A percentile compares a stretch with the other conserved stretches of the same genome.
Conservation (phyloP, 139 green algal species). For the Asterochloris erici region DNA sequence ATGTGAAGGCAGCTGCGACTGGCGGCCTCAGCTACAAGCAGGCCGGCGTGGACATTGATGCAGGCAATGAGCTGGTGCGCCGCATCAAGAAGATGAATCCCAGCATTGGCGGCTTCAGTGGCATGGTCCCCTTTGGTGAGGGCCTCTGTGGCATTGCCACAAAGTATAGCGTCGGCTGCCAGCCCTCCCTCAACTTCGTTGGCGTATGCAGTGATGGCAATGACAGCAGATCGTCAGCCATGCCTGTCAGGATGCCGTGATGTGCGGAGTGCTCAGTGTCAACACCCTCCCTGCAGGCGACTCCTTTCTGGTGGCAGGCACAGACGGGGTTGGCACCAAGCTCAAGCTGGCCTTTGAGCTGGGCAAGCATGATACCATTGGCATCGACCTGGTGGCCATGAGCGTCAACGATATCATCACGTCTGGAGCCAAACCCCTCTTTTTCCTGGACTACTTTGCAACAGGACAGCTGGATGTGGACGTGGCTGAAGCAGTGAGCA, state of each 20-base stretch:
- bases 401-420: conserved; percentile 98
- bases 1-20: no score
- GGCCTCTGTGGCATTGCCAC: background rate
- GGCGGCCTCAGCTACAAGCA: conserved; percentile 76
- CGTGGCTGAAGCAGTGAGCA: conserved; percentile 72
- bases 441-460: conserved; percentile 99
- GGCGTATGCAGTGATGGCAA: background rate
- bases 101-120: conserved; percentile 92
- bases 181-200: background rate
- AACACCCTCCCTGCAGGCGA: conserved; percentile 56
- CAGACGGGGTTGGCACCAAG: conserved; percentile 97
- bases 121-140: conserved; percentile 92
- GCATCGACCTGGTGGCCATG: conserved; percentile 97
- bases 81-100: conserved; percentile 92
- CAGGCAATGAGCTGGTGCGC: conserved; percentile 91
- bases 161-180: background rate
- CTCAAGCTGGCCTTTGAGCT: conserved; percentile 97
- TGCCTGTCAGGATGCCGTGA: no score
- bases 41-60: conserved; percentile 96
- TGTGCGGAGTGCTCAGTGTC: background rate
- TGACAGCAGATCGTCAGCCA: no score
- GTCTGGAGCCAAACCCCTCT: conserved; percentile 90
- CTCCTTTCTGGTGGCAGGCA: conserved; percentile 92
- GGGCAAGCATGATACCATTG: conserved; percentile 94
- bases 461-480: conserved; percentile 92